Conservation (phyloP, 495 filamentous ascomycete genomes). For the Penicillium parvum region DNA sequence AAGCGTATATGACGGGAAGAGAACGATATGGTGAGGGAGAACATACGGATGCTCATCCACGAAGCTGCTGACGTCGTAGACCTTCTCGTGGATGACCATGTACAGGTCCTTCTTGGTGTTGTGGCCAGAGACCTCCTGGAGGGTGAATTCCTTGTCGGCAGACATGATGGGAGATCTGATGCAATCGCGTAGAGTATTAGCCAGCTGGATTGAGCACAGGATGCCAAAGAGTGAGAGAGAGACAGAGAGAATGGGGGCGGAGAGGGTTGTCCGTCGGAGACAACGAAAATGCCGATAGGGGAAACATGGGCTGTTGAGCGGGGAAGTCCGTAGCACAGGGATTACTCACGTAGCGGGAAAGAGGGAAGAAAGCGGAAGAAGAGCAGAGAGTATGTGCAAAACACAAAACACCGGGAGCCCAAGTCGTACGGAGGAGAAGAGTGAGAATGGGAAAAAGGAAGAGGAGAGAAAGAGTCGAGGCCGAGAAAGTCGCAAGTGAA, state of each 20-base stretch:
- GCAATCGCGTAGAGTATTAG: not conserved
- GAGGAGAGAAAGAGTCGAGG: no score
- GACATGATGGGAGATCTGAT: constrained; percentile 60
- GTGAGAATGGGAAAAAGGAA: not conserved
- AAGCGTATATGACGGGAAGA: not conserved
- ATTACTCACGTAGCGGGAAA: constrained; percentile 7
- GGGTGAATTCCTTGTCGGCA: constrained; percentile 66
- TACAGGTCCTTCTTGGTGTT: constrained; percentile 94
- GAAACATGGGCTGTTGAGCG: not conserved
- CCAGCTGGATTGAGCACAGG: no score
- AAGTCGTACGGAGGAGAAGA: no score
- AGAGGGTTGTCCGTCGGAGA: not conserved
- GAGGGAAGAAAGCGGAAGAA: constrained; percentile 8
- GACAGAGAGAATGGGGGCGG: not conserved
- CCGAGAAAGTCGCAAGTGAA: no score
- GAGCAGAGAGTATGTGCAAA: constrained; percentile 8
- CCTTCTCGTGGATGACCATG: constrained; percentile 90
- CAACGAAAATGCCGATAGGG: not conserved
- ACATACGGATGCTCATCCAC: constrained; percentile 99
- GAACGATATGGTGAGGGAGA: not conserved
- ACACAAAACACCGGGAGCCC: constrained; percentile 6
- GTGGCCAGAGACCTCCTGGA: constrained; percentile 80
- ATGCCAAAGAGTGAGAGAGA: constrained; percentile 1
- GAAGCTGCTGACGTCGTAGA: constrained; percentile 86
- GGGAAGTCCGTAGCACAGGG: not conserved